Conservation (phyloP, 805 yeast species). For the Kodamaea nitidulidarum region DNA sequence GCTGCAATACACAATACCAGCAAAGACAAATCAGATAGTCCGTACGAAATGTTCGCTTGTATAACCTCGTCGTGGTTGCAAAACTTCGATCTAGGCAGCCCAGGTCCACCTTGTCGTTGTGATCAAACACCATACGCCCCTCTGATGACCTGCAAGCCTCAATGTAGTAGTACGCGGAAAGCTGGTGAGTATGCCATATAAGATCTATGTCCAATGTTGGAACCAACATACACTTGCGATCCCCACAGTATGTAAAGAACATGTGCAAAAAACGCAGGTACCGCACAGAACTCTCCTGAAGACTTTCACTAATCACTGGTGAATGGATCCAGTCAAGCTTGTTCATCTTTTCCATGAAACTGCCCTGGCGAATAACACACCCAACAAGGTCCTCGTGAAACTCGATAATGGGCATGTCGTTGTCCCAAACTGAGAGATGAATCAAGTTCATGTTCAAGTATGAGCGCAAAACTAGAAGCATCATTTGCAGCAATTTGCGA, state of each 20-base stretch:
- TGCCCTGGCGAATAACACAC: slow-evolving; percentile 20
- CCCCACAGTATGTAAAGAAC: no score
- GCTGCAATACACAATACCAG: slow-evolving; percentile 8
- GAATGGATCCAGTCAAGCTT: slow-evolving; percentile 17
- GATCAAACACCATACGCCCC: slow-evolving; percentile 12
- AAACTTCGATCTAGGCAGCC: slow-evolving; percentile 7
- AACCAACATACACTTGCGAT: slow-evolving; percentile 10
- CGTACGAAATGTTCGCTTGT: slow-evolving; percentile 7
- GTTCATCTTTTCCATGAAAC: slow-evolving; percentile 20
- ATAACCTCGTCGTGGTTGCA: slow-evolving; percentile 11
- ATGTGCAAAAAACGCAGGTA: slow-evolving; percentile 16
- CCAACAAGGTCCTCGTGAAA: slow-evolving; percentile 24
- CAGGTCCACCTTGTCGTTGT: slow-evolving; percentile 8
- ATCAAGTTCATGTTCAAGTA: slow-evolving; percentile 14
- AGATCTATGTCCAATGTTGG: slow-evolving; percentile 28
- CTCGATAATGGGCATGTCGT: slow-evolving; percentile 1
- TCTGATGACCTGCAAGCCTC: slow-evolving; percentile 13
- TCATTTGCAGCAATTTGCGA: no score
- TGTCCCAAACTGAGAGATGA: slow-evolving; percentile 7
- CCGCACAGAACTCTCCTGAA: slow-evolving; percentile 16
- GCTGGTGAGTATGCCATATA: slow-evolving; percentile 28
- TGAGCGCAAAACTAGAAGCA: neutral
- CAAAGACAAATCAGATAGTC: slow-evolving; percentile 14
- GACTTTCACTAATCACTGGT: slow-evolving; percentile 10
- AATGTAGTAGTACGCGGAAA: slow-evolving; percentile 15